phyloP scores from a whole-genome alignment of 139 green algal genomes.

The Pseudopediastrum boryanum region DNA sequence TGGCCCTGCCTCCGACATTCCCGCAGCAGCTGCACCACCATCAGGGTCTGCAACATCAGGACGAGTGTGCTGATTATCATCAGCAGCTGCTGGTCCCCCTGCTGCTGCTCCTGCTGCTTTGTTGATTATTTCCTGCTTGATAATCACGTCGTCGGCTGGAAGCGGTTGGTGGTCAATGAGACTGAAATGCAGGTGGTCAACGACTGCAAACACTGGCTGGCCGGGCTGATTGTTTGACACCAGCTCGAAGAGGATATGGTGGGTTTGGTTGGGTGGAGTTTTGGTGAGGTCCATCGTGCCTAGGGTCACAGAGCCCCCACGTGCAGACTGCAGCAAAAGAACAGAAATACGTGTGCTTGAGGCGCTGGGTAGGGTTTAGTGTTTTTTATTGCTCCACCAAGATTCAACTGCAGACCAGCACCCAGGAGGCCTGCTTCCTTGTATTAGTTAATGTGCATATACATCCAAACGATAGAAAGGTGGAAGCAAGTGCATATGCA shows the following conservation, averaged over 20 bases:
- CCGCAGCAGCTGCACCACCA: neutral
- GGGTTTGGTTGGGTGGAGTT: neutral
- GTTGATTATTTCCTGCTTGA: too few relatives aligned
- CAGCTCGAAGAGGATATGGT: slow-evolving; percentile 11
- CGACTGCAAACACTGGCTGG: neutral
- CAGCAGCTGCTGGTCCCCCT: neutral
- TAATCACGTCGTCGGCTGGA: too few relatives aligned
- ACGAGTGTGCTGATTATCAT: neutral
- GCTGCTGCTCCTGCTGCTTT: too few relatives aligned
- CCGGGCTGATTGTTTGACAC: neutral
- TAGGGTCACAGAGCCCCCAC: neutral
- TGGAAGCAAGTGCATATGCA: neutral
- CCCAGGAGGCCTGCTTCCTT: too few relatives aligned
- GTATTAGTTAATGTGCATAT: too few relatives aligned
- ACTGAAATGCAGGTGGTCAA: slow-evolving; percentile 7
- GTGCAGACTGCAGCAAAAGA: neutral
- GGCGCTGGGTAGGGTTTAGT: neutral
- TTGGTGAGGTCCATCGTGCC: neutral
- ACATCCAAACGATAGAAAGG: neutral
- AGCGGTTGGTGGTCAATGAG: too few relatives aligned
- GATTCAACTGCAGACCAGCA: too few relatives aligned
- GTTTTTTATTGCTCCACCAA: too few relatives aligned
- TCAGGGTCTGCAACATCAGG: neutral
- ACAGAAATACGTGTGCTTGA: neutral
- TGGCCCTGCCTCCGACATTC: too few relatives aligned